phyloP scores from a whole-genome alignment of 2,329 filamentous ascomycete species.

The Sarocladiaceae sp. region DNA sequence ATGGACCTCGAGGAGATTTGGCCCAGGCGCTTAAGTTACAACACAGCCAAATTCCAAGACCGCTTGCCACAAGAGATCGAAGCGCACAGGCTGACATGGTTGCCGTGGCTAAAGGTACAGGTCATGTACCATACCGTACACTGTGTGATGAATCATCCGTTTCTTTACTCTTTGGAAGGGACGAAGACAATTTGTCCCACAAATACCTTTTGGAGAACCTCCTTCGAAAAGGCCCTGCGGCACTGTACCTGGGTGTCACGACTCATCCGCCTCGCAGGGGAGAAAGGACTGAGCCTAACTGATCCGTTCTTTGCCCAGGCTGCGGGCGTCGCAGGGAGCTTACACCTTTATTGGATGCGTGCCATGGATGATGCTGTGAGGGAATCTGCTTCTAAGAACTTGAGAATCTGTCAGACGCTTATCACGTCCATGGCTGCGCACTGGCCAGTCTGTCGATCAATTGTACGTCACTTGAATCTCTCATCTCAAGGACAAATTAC shows the following conservation, averaged over 20 bases:
- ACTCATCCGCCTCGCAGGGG: slow-evolving; percentile 1
- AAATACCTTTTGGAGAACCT: slow-evolving; percentile 10
- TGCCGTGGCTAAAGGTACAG: slow-evolving; percentile 10
- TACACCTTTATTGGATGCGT: slow-evolving; percentile 11
- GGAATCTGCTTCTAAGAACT: slow-evolving; percentile 3
- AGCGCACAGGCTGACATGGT: neutral
- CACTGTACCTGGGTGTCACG: slow-evolving; percentile 10
- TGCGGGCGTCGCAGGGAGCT: slow-evolving; percentile 8
- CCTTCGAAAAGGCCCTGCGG: slow-evolving; percentile 6
- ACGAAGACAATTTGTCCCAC: neutral
- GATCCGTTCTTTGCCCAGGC: slow-evolving; percentile 10
- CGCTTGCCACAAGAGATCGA: slow-evolving; percentile 1
- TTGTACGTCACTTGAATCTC: neutral
- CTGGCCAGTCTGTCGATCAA: slow-evolving; percentile 2
- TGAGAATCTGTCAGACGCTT: slow-evolving; percentile 4
- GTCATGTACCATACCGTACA: slow-evolving; percentile 9
- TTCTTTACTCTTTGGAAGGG: slow-evolving; percentile 7
- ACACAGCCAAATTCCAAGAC: slow-evolving; percentile 4
- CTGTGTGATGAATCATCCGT: slow-evolving; percentile 11
- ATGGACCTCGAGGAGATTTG: slow-evolving; percentile 5
- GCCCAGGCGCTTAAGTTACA: slow-evolving; percentile 6
- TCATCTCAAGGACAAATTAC: neutral
- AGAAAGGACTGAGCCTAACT: slow-evolving; percentile 4
- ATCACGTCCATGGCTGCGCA: neutral
- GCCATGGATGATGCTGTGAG: neutral